Evolutionary conservation across 2,329 filamentous ascomycete genomes (phyloP), one percentile per base, ranked within the genome.

Genomic region (Hypoxylon rubiginosum): DNA sequence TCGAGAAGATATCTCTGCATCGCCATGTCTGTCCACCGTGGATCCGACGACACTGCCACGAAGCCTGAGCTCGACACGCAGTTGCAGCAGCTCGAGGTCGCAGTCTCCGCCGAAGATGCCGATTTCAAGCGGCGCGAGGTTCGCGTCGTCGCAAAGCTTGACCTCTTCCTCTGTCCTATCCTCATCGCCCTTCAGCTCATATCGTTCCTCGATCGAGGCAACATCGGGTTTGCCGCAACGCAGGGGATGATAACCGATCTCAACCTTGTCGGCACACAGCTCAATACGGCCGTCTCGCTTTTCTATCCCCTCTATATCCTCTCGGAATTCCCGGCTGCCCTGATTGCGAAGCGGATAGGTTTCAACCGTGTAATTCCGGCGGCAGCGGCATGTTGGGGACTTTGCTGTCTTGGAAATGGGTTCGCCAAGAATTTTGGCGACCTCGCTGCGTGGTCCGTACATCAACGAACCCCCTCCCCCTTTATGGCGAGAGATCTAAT

Each of bases 291-390:
- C 30, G 57, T 71, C 19, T 71, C 69, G 49, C 61, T 71, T n/a
- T 71, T 71, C 59, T 69, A 71, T 21, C 69, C 69, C 15, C 57
- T 71, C 0, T 71, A 69, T 13, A 71, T 71, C 45, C 55, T 69
- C 1, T 64, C 69, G 0, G 69, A 69, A 24, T 71, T 71, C n/a
- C 69, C 69, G 1, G 69, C 69, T 2, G 69, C 67, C 7, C 36
- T 71, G 32, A 64, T 69, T 26, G 67, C 64, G 17, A 71, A 71
- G 45, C 51, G 68, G 3, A 32, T 71, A 1, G 68, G 68, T 2
- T 71, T 71, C 46, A 61, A 67, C 34, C 62, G 61, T 11, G 57
- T 71, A 1, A 71, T 71, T 30, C 68, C 68, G 1, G 56, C 66
- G 8, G 68, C 66, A n/a, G 63, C 68, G 30, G 51, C 64, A 3